Conservation (phyloP, 768 basidiomycete genomes). For the Phlebiopsis gigantea region DNA sequence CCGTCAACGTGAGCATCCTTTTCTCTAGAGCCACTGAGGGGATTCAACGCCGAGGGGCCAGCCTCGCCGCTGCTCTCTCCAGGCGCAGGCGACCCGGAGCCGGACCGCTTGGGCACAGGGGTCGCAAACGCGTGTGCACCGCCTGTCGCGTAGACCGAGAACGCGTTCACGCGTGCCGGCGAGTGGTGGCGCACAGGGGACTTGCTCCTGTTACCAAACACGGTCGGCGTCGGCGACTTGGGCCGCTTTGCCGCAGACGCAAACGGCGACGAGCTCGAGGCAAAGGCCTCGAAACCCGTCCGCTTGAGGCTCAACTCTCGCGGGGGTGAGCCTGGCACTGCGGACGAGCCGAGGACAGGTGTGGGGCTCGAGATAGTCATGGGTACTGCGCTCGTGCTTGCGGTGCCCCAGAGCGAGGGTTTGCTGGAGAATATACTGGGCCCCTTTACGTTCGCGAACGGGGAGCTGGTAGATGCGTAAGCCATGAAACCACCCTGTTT, state of each 20-base stretch:
- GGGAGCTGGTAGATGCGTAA: slow-evolving; percentile 69
- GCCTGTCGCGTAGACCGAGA: slow-evolving; percentile 52
- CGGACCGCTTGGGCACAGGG: slow-evolving; percentile 48
- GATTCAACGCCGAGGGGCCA: slow-evolving; percentile 3
- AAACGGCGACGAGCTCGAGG: slow-evolving; percentile 47
- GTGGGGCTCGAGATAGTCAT: slow-evolving; percentile 6
- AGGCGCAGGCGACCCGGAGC: slow-evolving; percentile 12
- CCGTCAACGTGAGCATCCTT: slow-evolving; percentile 23
- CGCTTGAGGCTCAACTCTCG: slow-evolving; percentile 40
- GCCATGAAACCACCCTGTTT: slow-evolving; percentile 70
- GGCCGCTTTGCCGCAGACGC: slow-evolving; percentile 36
- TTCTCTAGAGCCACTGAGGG: slow-evolving; percentile 4
- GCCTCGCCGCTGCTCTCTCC: slow-evolving; percentile 19
- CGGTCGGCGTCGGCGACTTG: slow-evolving; percentile 45
- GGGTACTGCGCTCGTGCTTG: slow-evolving; percentile 10
- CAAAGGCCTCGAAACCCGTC: slow-evolving; percentile 54
- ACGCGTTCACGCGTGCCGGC: slow-evolving; percentile 43
- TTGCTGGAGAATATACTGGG: slow-evolving; percentile 43
- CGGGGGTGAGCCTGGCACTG: slow-evolving; percentile 15
- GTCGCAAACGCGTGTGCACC: slow-evolving; percentile 43
- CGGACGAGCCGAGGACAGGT: slow-evolving; percentile 11
- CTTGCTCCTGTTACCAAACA: slow-evolving; percentile 35
- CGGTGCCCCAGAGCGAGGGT: slow-evolving; percentile 20
- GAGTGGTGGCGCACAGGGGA: slow-evolving; percentile 43
- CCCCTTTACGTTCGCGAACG: slow-evolving; percentile 71